These are phyloP conservation scores for Pseudogymnoascus sp. DNA, from an alignment of 2,329 filamentous ascomycete species.

Conservation along the genomic window DNA sequence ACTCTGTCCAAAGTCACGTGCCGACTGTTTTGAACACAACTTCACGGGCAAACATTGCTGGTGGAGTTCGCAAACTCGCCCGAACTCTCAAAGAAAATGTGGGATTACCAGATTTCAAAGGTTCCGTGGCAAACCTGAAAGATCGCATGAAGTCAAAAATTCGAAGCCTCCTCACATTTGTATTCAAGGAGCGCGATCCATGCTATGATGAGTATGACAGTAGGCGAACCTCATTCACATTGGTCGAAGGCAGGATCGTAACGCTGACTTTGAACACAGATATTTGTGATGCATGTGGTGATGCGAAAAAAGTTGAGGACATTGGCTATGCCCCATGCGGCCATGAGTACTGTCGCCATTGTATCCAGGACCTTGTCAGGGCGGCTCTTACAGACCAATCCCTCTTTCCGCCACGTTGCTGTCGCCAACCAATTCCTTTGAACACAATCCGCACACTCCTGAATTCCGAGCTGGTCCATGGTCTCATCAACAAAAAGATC, in stretches of 20 bases:
- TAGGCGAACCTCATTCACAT: slow-evolving; percentile 10
- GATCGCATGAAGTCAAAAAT: neutral
- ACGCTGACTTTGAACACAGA: neutral
- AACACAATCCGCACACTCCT: slow-evolving; percentile 31
- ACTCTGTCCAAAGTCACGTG: slow-evolving; percentile 19
- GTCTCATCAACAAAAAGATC: slow-evolving; percentile 36
- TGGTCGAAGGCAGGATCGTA: neutral
- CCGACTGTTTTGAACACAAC: slow-evolving; percentile 9
- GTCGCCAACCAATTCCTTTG: slow-evolving; percentile 34
- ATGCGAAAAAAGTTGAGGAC: slow-evolving; percentile 13
- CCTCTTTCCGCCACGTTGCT: slow-evolving; percentile 48
- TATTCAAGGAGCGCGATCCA: neutral
- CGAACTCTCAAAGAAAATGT: slow-evolving; percentile 10
- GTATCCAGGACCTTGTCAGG: slow-evolving; percentile 38
- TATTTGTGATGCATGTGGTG: slow-evolving; percentile 15
- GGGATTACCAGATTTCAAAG: neutral
- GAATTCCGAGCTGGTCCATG: slow-evolving; percentile 23
- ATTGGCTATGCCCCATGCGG: slow-evolving; percentile 28
- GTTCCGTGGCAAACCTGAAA: slow-evolving; percentile 8
- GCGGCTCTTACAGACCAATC: slow-evolving; percentile 38
- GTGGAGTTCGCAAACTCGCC: slow-evolving; percentile 15
- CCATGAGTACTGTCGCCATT: slow-evolving; percentile 44
- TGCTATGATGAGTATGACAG: neutral
- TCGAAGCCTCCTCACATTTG: neutral
- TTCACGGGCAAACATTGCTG: slow-evolving; percentile 14